These are phyloP conservation scores for Papilionanthe hybrid DNA, from an alignment of 116 monocot genomes.

Conservation along the genomic window DNA sequence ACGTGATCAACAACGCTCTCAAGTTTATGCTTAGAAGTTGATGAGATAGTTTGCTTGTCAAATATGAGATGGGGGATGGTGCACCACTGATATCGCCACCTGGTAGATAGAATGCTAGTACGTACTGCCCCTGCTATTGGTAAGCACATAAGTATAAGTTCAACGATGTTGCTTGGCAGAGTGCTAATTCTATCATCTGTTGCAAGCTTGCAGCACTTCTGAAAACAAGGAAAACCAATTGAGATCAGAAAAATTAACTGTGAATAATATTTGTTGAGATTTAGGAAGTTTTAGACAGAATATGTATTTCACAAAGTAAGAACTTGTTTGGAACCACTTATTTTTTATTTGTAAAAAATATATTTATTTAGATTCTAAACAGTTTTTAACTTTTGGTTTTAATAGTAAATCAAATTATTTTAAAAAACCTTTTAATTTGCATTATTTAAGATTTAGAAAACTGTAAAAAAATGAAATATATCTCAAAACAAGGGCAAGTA, in stretches of 20 bases:
- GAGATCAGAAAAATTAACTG: neutral
- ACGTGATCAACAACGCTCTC: constrained; percentile 10
- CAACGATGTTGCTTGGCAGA: constrained; percentile 6
- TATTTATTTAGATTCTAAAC: too few relatives aligned
- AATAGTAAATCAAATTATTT: too few relatives aligned
- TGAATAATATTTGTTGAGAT: neutral
- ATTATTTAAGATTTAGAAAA: too few relatives aligned
- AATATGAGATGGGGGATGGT: constrained; percentile 10
- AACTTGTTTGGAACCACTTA: too few relatives aligned
- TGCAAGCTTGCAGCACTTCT: neutral
- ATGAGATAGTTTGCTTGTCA: constrained; percentile 8
- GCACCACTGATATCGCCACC: constrained; percentile 12
- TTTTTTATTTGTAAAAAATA: too few relatives aligned
- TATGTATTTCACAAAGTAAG: neutral
- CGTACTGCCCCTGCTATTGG: constrained; percentile 10
- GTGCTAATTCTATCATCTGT: constrained; percentile 15
- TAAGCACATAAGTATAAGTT: constrained; percentile 4
- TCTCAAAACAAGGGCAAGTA: too few relatives aligned
- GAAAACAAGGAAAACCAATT: neutral
- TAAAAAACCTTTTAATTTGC: too few relatives aligned
- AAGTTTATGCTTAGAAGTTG: neutral
- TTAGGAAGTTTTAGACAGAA: neutral
- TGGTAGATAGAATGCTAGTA: constrained; percentile 5
- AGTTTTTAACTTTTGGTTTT: too few relatives aligned
- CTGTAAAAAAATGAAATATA: too few relatives aligned